Conservation (phyloP, 208 protist species). For the Crithidia thermophila region DNA sequence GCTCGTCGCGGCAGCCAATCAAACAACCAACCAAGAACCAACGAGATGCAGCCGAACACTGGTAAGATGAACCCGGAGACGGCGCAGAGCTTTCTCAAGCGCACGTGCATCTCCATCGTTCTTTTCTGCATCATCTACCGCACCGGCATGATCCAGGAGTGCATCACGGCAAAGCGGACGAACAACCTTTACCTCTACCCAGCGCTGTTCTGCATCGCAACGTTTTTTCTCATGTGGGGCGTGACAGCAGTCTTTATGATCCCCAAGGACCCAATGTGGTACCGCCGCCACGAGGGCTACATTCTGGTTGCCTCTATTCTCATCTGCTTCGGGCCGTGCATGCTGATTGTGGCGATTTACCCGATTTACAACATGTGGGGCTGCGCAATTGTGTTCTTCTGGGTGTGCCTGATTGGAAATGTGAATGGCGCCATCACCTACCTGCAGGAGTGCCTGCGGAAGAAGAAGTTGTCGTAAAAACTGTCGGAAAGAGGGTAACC, state of each 20-base stretch:
- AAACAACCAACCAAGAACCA: not conserved
- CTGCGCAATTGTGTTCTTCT: conserved; percentile 28
- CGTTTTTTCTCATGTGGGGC: conserved; percentile 74
- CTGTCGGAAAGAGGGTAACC: not conserved
- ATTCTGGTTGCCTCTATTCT: conserved; percentile 34
- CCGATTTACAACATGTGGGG: conserved; percentile 35
- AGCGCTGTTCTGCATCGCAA: conserved; percentile 46
- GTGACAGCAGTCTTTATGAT: conserved; percentile 62
- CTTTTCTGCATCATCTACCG: conserved; percentile 40
- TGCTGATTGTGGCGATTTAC: conserved; percentile 70
- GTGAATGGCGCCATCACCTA: conserved; percentile 32
- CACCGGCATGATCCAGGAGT: conserved; percentile 51
- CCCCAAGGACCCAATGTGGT: conserved; percentile 63
- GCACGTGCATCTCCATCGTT: conserved; percentile 15
- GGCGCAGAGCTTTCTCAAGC: conserved; percentile 25
- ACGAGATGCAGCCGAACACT: conserved; percentile 31
- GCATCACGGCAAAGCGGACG: conserved; percentile 48
- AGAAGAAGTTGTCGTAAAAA: conserved; percentile 17
- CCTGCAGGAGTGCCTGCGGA: conserved; percentile 8
- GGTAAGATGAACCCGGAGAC: conserved; percentile 31
- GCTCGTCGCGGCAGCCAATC: not conserved
- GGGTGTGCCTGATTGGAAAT: conserved; percentile 28
- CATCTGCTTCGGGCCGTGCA: conserved; percentile 23
- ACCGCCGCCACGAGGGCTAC: conserved; percentile 58
- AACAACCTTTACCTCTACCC: conserved; percentile 46